These are phyloP conservation scores for Mallotus repandus DNA, from an alignment of 441 rosid species.

Conservation along the genomic window DNA sequence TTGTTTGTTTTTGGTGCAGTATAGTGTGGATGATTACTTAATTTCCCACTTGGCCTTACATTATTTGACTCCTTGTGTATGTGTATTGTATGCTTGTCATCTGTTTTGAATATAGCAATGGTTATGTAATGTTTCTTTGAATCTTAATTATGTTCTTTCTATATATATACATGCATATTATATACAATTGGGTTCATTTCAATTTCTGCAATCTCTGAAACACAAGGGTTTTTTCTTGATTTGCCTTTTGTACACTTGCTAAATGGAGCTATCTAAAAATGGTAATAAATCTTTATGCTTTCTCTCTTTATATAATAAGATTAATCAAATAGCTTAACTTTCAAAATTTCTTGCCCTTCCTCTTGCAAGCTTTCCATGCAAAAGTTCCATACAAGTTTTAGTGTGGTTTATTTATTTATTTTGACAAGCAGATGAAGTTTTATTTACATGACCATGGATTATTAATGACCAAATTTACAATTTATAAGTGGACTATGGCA, in stretches of 20 bases:
- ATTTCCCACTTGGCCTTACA: background rate
- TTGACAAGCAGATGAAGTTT: no score
- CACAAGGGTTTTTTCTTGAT: background rate
- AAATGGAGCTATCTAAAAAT: conserved; percentile 9
- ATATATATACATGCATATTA: background rate
- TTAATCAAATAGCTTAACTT: background rate
- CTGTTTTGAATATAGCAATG: conserved; percentile 1
- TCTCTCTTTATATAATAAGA: background rate
- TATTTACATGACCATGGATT: no score
- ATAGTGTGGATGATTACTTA: no score
- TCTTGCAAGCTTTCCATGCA: no score
- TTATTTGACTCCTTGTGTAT: background rate
- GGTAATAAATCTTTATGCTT: conserved; percentile 17
- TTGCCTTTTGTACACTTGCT: conserved; percentile 12
- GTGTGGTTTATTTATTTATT: no score
- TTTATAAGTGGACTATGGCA: no score
- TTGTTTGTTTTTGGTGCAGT: background rate
- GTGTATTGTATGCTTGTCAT: background rate
- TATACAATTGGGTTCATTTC: background rate
- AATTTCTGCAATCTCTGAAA: background rate
- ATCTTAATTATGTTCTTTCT: background rate
- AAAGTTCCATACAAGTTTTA: no score
- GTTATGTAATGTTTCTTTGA: background rate
- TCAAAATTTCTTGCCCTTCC: background rate
- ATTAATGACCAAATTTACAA: no score